These are phyloP conservation scores for Dissophora globulifera DNA, from an alignment of 192 early-diverging fungal species.

Conservation along the genomic window DNA sequence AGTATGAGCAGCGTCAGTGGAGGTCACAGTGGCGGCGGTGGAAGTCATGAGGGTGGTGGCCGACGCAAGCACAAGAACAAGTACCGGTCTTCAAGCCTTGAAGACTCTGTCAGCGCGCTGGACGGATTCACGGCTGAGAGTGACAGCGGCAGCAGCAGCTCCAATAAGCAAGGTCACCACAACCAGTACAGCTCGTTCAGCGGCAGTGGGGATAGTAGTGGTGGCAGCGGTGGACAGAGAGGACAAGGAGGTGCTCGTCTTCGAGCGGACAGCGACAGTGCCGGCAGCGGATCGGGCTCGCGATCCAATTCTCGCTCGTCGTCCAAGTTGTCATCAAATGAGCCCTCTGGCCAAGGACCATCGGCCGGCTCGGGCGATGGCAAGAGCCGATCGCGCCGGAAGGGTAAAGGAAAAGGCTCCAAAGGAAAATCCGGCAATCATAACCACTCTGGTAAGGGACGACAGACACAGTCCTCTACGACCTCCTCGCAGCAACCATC, in stretches of 20 bases:
- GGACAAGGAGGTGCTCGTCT: background rate
- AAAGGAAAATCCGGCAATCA: constrained; percentile 4
- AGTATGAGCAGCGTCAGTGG: constrained; percentile 10
- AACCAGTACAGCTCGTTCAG: background rate
- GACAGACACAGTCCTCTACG: background rate
- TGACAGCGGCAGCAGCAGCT: background rate
- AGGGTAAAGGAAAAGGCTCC: constrained; percentile 32
- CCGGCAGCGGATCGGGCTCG: constrained; percentile 15
- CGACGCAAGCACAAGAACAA: constrained; percentile 31
- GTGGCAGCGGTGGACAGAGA: background rate
- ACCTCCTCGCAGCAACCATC: background rate
- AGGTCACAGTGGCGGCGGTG: constrained; percentile 15
- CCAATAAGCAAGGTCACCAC: background rate
- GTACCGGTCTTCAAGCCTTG: background rate
- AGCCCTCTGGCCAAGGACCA: background rate
- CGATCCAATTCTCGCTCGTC: constrained; percentile 1
- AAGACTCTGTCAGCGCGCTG: background rate
- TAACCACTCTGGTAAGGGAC: background rate
- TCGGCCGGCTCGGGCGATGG: background rate
- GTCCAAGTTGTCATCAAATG: background rate
- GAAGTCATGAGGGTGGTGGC: background rate
- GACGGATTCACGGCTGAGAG: background rate
- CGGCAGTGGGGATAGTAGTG: constrained; percentile 4
- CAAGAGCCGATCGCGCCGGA: constrained; percentile 22
- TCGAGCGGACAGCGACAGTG: constrained; percentile 11